Conservation (phyloP, 2,329 filamentous ascomycete species). For the Nemania sp. region DNA sequence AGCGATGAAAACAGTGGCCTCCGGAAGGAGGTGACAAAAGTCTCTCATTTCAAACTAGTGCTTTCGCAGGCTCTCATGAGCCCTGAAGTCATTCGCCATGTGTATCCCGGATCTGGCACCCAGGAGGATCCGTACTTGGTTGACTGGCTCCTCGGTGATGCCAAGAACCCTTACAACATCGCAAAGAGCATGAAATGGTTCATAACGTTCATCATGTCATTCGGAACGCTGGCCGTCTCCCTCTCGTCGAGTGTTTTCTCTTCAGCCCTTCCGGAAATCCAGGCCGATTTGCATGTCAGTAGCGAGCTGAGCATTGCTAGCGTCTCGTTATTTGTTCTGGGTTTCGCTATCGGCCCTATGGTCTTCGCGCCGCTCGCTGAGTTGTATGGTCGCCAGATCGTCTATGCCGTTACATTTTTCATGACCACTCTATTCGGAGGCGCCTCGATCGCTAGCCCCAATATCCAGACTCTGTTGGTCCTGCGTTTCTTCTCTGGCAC, state of each 20-base stretch:
- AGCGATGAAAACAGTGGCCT: too few relatives aligned
- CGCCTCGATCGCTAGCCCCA: constrained; percentile 54
- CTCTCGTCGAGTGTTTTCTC: constrained; percentile 69
- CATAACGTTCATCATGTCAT: constrained; percentile 61
- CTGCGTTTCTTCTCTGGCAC: constrained; percentile 61
- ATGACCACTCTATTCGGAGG: constrained; percentile 59
- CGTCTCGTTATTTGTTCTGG: constrained; percentile 57
- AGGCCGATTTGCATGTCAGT: constrained; percentile 54
- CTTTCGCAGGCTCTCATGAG: not conserved
- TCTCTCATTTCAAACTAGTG: not conserved
- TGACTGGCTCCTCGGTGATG: constrained; percentile 67
- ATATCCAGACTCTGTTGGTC: constrained; percentile 58
- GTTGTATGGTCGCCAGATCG: constrained; percentile 55
- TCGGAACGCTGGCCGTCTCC: constrained; percentile 67
- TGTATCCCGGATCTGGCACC: constrained; percentile 61
- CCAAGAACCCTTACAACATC: constrained; percentile 66
- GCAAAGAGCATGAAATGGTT: constrained; percentile 62
- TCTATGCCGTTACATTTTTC: constrained; percentile 55
- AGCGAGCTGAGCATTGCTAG: constrained; percentile 52
- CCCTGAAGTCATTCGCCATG: not conserved
- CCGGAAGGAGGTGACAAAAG: too few relatives aligned
- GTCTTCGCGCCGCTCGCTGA: constrained; percentile 62
- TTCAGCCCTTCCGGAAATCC: constrained; percentile 56
- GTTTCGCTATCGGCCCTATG: constrained; percentile 52
- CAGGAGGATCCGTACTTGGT: constrained; percentile 67